These are phyloP conservation scores for Camelina sativa DNA, from an alignment of 345 rosid genomes.

Conservation along the genomic window DNA sequence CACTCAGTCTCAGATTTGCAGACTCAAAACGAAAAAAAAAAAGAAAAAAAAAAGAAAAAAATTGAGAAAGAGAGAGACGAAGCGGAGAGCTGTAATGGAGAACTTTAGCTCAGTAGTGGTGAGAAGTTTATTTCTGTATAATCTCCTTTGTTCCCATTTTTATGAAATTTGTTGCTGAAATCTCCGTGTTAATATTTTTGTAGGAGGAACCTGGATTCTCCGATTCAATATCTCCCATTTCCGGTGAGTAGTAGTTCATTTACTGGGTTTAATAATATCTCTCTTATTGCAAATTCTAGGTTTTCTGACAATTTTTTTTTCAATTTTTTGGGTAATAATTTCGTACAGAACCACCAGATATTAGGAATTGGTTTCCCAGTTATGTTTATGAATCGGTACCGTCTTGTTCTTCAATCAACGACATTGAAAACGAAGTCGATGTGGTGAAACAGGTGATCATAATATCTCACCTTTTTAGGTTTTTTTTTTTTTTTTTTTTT, in stretches of 20 bases:
- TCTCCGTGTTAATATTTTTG: background rate
- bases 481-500: background rate
- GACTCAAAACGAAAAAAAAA: background rate
- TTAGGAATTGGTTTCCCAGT: slow-evolving; percentile 68
- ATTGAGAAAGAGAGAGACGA: slow-evolving; percentile 4
- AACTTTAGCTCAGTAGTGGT: background rate
- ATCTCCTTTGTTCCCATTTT: background rate
- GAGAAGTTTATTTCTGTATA: background rate
- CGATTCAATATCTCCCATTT: slow-evolving; percentile 31
- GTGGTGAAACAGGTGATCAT: slow-evolving; percentile 40
- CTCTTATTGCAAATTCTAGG: background rate
- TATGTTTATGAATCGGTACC: slow-evolving; percentile 59
- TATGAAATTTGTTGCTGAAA: background rate
- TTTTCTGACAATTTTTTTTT: background rate
- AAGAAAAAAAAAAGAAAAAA: too few relatives aligned
- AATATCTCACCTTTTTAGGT: background rate
- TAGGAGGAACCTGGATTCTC: slow-evolving; percentile 26
- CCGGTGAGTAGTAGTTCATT: slow-evolving; percentile 33
- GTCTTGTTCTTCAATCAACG: slow-evolving; percentile 43
- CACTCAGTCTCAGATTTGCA: slow-evolving; percentile 27
- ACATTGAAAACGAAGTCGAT: slow-evolving; percentile 25
- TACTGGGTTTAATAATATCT: background rate
- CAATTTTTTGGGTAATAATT: background rate
- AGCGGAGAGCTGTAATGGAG: slow-evolving; percentile 11
- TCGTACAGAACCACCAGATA: slow-evolving; percentile 60